Evolutionary conservation across 305 asterid species (phyloP), one percentile per base, ranked within the genome.

Genomic region (Fraxinus albicans): DNA sequence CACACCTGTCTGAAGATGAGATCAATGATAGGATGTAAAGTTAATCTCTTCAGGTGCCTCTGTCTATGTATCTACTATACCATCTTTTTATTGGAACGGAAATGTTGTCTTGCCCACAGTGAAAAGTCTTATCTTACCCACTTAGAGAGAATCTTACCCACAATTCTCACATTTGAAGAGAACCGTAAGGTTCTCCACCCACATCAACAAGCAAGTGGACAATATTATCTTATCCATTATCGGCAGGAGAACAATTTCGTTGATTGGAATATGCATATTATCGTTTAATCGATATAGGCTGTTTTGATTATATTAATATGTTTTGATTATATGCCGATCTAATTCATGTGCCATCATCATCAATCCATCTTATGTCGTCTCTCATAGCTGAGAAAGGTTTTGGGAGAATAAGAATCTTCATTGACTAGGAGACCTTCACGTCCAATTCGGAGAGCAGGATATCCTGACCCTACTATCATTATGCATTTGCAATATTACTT

Each of bases 1-100:
- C 75, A 69, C 75, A 31, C 75, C 17, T 69, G 75, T 69, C 38
- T 69, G 38, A 69, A 69, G 40, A 69, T 69, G 40, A 69, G 75
- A 15, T 27, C 21, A 69, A 27, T 67, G 38, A 69, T 29, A 12
- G 75, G 75, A 27, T 69, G 33, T 23, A 15, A 63, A 63, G 29
- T 63, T 21, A 55, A 55, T 55, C 27, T n/a, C 67, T 55, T 55
- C 3, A 55, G 67, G 10, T n/a, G 67, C 27, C 10, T 55, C 9
- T 55, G 67, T 55, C 10, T n/a, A 55, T 53, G 58, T 55, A 53
- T 53, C 21, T 55, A 55, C 9, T 5, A 1, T 50, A 50, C 63
- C 63, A 53, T 38, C 44, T 38, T 38, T 38, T 38, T 38, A 38
- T 38, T 38, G 44, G 44, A 38, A 38, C 10, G 12, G 44, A 38